Evolutionary conservation across 768 basidiomycete genomes (phyloP).

Genomic region (Agrocybe pediades): DNA sequence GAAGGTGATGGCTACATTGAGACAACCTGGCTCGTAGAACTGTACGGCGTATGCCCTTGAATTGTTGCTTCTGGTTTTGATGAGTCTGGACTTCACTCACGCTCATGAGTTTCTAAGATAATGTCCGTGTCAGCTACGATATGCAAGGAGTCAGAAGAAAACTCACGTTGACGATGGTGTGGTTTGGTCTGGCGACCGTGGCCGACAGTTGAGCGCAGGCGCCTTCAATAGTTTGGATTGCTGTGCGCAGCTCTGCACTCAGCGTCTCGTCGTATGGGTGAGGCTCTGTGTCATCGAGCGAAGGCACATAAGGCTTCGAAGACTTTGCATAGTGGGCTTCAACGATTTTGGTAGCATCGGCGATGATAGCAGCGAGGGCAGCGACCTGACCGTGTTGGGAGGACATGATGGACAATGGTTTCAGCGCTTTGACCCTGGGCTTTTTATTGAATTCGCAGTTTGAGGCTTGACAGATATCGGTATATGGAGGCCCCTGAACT

Average conservation of each 20-base stretch:
- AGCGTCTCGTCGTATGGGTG: not conserved
- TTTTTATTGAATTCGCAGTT: not conserved
- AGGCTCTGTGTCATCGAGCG: not conserved
- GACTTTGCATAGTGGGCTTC: constrained; percentile 23
- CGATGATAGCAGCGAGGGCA: constrained; percentile 17
- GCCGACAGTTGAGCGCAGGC: not conserved
- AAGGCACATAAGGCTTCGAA: constrained; percentile 17
- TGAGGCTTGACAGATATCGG: not conserved
- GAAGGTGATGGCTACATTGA: not conserved
- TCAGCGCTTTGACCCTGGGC: not conserved
- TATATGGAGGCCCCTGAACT: not conserved
- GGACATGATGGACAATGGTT: not conserved
- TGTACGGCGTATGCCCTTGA: not conserved
- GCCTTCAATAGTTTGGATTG: not conserved
- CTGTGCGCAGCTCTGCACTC: not conserved
- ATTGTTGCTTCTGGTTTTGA: not conserved
- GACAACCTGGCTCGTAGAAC: not conserved
- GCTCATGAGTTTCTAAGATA: not conserved
- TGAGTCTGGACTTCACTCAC: not conserved
- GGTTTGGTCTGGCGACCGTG: not conserved
- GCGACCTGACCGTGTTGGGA: constrained; percentile 10
- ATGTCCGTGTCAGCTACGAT: constrained; percentile 13
- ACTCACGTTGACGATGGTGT: not conserved
- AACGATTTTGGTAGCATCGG: constrained; percentile 20
- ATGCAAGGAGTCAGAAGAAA: constrained; percentile 40